A percentile compares a stretch with the other conserved stretches of the same genome.
Evolutionary conservation across 2,329 filamentous ascomycete genomes (phyloP).

Genomic region (Aspergillus fijiensis): DNA sequence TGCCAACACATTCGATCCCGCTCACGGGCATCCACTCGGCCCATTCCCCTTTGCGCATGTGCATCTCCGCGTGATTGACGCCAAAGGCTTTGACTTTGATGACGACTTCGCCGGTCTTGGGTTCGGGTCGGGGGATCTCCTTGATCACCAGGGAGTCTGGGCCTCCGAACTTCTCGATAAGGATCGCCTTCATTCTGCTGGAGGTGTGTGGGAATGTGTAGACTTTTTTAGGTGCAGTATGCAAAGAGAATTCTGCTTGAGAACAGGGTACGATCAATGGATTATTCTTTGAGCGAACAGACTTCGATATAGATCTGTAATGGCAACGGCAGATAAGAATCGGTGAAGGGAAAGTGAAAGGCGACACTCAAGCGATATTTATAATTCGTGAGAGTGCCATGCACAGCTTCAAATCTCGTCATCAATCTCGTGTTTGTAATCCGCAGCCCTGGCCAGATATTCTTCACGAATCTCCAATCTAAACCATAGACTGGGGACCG

Average conservation of each 20-base stretch:
- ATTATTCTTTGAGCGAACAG: no score
- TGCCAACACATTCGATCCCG: slow-evolving; percentile 40
- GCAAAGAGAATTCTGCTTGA: no score
- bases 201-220: no score
- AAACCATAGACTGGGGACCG: no score
- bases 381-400: no score
- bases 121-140: slow-evolving; percentile 3
- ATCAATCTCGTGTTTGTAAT: background rate
- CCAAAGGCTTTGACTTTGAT: slow-evolving; percentile 11
- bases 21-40: slow-evolving; percentile 13
- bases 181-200: slow-evolving; percentile 7
- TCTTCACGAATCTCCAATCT: background rate
- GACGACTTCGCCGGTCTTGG: background rate
- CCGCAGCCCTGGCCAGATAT: background rate
- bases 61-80: slow-evolving; percentile 12
- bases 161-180: slow-evolving; percentile 6
- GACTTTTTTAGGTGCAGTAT: no score
- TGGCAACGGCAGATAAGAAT: no score
- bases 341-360: no score
- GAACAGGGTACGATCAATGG: no score
- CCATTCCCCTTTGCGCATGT: slow-evolving; percentile 14
- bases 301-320: no score
- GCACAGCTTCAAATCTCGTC: no score
- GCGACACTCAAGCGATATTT: no score
- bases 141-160: slow-evolving; percentile 4